Evolutionary conservation across 2,329 filamentous ascomycete species (phyloP), one percentile per base, ranked within the genome.

Genomic region (Fusarium avenaceum): DNA sequence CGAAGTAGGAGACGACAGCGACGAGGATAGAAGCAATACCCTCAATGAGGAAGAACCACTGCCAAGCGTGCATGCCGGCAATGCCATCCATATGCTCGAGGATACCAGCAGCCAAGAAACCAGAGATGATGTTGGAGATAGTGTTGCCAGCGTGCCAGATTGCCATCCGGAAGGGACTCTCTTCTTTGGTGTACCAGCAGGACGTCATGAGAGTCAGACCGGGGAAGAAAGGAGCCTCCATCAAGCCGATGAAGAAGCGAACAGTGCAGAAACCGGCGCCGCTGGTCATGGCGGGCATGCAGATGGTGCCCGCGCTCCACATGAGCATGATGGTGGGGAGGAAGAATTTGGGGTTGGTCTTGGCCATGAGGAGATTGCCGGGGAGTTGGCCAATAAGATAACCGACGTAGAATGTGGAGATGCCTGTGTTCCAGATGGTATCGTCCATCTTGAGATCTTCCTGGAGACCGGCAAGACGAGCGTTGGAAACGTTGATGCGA

Each of bases 401-500:
- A 1, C 82, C 82, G 4, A 84, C 79, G 32, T 83, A 84, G 68
- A 80, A 84, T 38, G 78, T 76, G 40, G 76, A 83, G 26, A 80
- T 83, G 33, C 74, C 82, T 43, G 78, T 72, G 15, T 74, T 77
- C 76, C 82, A 84, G 30, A 79, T 69, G 0, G 71, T 77, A 38
- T 79, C 75, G 15, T 64, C 68, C 70, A 81, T 78, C 47, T 70
- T 49, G 3, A 83, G 73, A 63, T 80, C 80, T 11, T 74, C 60
- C 57, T 79, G 76, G 24, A 81, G 75, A 9, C 78, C 78, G 9
- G 77, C 78, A 8, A 81, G 75, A 30, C 77, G 76, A 9, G 79
- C 79, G 59, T 80, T 81, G 51, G 82, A 83, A 20, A 86, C 82
- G 64, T 85, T 86, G 42, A 83, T 84, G 49, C 83, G 78, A 65